phyloP scores from a whole-genome alignment of 164 flowering plant species.

The Macadamia integrifolia region DNA sequence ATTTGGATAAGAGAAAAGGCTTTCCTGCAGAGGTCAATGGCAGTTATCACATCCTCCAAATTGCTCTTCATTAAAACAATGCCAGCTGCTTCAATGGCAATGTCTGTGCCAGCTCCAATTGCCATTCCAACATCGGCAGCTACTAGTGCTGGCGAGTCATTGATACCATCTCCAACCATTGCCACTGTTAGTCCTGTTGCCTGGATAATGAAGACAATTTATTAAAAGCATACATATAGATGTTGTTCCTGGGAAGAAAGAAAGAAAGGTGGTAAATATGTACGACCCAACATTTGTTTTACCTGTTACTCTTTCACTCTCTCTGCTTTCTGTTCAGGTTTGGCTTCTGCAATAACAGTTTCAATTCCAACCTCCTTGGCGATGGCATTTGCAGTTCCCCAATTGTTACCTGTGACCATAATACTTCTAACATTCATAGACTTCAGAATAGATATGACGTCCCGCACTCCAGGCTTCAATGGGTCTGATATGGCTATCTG shows the following conservation, averaged over 20 bases:
- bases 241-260: too few relatives aligned
- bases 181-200: constrained; percentile 51
- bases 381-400: constrained; percentile 67
- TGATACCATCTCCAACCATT: constrained; percentile 89
- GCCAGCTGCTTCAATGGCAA: too few relatives aligned
- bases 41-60: constrained; percentile 75
- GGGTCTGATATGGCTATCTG: constrained; percentile 59
- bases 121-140: constrained; percentile 84
- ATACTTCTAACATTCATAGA: constrained; percentile 53
- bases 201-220: constrained; percentile 17
- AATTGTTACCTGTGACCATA: constrained; percentile 67
- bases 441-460: constrained; percentile 54
- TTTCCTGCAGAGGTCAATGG: constrained; percentile 69
- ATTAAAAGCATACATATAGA: not conserved
- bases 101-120: too few relatives aligned
- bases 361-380: constrained; percentile 77
- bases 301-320: constrained; percentile 26
- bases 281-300: too few relatives aligned
- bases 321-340: constrained; percentile 82
- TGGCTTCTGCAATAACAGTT: constrained; percentile 72
- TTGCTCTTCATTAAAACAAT: too few relatives aligned
- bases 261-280: not conserved
- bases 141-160: constrained; percentile 84
- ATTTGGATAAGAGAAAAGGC: constrained; percentile 41
- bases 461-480: constrained; percentile 48